Base-by-base conservation (phyloP, 306 rosid species). In the Fagus crenata region DNA sequence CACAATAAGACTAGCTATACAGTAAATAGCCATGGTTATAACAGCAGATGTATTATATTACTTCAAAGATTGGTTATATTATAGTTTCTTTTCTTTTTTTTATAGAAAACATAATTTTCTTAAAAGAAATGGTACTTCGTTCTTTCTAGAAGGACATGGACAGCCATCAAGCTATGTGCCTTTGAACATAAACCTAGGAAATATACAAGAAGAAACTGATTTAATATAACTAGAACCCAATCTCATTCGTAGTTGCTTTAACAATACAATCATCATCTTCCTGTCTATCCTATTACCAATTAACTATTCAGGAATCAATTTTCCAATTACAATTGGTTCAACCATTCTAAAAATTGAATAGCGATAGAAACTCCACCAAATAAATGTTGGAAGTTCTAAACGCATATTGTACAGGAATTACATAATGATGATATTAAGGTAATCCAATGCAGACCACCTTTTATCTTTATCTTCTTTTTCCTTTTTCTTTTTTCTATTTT, bases 401-500 rank as follows among this genome's bases (percentile, higher is more conserved):
- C 67, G 78, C 69, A 80, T 51, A 80, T 78, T 46, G 82, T 72
- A 85, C 79, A 83, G 73, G 69, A 68, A 81, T 75, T 87, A 81
- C 90, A 75, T 75, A 72, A 88, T 59, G 75, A 80, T 80, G 75
- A 83, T 85, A 85, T 74, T 55, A 69, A 73, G 75, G 82, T 74
- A 75, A 84, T 84, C 89, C 81, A 89, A 89, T 85, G 91, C 86
- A 82, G 85, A 90, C 84, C 72, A 84, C 85, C 85, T 77, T 69
- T 78, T 69, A 71, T 64, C 36, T 69, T 60, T 67, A 58, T 42
- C 35, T 59, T 49, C 53, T 28, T 8, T 46, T 31, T 14, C 42
- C 39, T 41, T 18, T 5, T 8, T 63, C 36, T 54, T 74, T 81
- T 51, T 42, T 63, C 78, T 76, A 79, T 78, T 78, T 49, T 60